Evolutionary conservation across 495 filamentous ascomycete genomes (phyloP).

Genomic region (Terfezia claveryi): DNA sequence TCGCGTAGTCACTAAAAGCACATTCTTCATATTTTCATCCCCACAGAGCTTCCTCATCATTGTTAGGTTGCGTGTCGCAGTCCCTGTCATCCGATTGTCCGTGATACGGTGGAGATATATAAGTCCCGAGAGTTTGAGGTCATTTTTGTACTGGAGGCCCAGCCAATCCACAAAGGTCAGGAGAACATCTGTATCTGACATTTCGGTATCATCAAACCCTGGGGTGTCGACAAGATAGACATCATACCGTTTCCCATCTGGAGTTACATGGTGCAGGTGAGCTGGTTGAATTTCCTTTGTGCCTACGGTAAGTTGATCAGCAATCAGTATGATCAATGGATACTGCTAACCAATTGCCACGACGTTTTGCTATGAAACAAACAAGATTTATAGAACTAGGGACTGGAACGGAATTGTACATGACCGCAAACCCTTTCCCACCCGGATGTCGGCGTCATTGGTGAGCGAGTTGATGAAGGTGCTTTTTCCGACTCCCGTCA

Average conservation of each 20-base stretch:
- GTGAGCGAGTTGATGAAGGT: constrained; percentile 8
- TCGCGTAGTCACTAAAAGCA: constrained; percentile 10
- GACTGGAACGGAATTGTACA: not conserved
- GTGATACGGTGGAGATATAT: constrained; percentile 20
- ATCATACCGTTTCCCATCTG: not conserved
- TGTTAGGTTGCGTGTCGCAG: constrained; percentile 5
- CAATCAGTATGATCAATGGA: too few relatives aligned
- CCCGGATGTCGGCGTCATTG: constrained; percentile 5
- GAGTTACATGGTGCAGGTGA: not conserved
- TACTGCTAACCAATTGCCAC: too few relatives aligned
- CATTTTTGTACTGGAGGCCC: constrained; percentile 4
- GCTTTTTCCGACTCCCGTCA: constrained; percentile 19
- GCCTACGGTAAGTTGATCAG: constrained; percentile 4
- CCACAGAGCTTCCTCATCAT: constrained; percentile 11
- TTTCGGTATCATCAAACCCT: constrained; percentile 21
- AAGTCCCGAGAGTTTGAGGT: constrained; percentile 10
- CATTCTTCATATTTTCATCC: constrained; percentile 3
- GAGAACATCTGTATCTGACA: constrained; percentile 18
- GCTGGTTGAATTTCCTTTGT: not conserved
- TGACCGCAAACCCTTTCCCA: constrained; percentile 11
- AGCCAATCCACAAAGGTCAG: constrained; percentile 10
- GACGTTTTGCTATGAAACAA: too few relatives aligned
- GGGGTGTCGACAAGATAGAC: constrained; percentile 19
- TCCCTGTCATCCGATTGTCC: constrained; percentile 10
- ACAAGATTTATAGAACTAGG: too few relatives aligned